Percentiles rank a stretch among this genome's conserved stretches.
phyloP scores from a whole-genome alignment of 495 filamentous ascomycete genomes.

The Penicillium canariense region DNA sequence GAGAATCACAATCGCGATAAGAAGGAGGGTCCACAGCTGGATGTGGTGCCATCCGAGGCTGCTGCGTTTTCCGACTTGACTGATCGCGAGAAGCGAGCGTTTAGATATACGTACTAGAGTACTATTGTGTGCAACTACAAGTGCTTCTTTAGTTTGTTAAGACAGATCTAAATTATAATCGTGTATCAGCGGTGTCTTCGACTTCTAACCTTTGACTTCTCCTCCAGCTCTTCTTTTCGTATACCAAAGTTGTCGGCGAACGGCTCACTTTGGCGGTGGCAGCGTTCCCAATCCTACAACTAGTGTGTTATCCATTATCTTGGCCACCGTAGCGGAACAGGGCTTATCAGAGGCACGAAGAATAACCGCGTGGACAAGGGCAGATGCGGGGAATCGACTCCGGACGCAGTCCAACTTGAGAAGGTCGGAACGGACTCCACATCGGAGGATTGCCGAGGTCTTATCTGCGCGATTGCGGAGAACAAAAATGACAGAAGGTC shows the following conservation, averaged over 20 bases:
- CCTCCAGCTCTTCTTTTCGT: neutral
- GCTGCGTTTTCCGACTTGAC: constrained; percentile 32
- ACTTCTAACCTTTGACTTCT: too few relatives aligned
- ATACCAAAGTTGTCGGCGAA: neutral
- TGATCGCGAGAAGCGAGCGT: constrained; percentile 32
- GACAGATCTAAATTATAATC: too few relatives aligned
- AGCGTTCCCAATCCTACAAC: neutral
- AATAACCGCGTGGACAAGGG: neutral
- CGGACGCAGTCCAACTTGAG: neutral
- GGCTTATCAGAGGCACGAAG: neutral
- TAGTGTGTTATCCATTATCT: neutral
- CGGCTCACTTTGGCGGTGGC: neutral
- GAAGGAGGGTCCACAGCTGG: neutral
- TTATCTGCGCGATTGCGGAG: neutral
- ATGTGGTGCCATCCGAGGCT: neutral
- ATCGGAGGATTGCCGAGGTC: constrained; percentile 5
- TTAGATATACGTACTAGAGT: constrained; percentile 40
- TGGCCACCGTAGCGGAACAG: neutral
- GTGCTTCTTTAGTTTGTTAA: too few relatives aligned
- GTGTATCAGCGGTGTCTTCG: neutral
- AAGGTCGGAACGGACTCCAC: constrained; percentile 9
- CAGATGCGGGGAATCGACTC: constrained; percentile 1
- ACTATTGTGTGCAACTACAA: too few relatives aligned
- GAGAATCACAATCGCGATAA: constrained; percentile 20
- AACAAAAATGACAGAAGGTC: neutral